Evolutionary conservation across 345 rosid genomes (phyloP).

Genomic region (Linum trigynum): DNA sequence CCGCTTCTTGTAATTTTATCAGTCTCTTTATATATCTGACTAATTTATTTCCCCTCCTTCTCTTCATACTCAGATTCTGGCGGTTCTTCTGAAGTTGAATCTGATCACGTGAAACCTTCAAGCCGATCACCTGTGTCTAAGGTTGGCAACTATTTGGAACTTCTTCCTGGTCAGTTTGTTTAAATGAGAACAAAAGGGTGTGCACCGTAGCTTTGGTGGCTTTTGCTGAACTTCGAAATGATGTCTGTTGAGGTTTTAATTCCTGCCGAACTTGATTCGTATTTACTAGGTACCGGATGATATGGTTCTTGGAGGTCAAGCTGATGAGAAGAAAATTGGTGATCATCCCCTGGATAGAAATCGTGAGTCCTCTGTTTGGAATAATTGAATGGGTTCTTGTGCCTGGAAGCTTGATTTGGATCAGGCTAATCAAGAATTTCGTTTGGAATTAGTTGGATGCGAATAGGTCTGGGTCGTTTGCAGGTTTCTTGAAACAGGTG

Average conservation of each 20-base stretch:
- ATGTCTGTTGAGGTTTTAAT: background rate
- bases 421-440: no score
- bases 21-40: background rate
- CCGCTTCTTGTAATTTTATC: background rate
- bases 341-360: conserved; percentile 32
- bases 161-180: background rate
- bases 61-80: conserved; percentile 51
- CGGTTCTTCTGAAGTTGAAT: conserved; percentile 49
- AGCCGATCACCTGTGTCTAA: conserved; percentile 26
- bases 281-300: conserved; percentile 35
- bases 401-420: no score
- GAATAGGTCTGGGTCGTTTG: no score
- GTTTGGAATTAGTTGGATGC: no score
- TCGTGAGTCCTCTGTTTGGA: conserved; percentile 42
- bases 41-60: background rate
- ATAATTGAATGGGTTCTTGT: background rate
- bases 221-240: background rate
- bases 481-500: no score
- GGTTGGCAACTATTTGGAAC: conserved; percentile 26
- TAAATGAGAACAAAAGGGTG: background rate
- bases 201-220: background rate
- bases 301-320: conserved; percentile 31
- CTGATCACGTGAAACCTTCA: conserved; percentile 37
- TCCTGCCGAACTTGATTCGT: background rate
- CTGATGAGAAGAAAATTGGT: conserved; percentile 31